Evolutionary conservation across 2,329 filamentous ascomycete species (phyloP).

Genomic region (Neocucurbitaria cava): DNA sequence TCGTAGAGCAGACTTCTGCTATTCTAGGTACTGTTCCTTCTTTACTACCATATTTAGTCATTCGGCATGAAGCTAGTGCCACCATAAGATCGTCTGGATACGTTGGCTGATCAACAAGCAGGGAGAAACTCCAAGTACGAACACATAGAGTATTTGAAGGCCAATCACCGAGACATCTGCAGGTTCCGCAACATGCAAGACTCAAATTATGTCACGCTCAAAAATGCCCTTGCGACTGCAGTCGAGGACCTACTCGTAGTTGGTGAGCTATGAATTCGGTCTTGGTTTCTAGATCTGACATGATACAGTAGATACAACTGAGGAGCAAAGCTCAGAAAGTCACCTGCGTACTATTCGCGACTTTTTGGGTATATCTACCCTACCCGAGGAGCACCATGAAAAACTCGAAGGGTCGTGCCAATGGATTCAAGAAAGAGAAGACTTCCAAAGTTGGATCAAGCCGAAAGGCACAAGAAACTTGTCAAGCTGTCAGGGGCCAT

Average conservation of each 20-base stretch:
- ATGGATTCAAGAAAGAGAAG: constrained; percentile 1
- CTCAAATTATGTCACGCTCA: neutral
- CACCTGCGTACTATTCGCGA: neutral
- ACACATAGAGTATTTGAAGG: neutral
- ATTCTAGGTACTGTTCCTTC: neutral
- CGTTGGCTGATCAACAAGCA: neutral
- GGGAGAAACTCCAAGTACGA: neutral
- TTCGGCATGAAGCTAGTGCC: too few relatives aligned
- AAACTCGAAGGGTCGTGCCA: constrained; percentile 2
- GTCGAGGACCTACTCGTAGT: neutral
- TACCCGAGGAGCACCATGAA: neutral
- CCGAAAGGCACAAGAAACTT: neutral
- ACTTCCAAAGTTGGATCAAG: neutral
- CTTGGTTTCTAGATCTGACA: neutral
- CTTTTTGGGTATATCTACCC: neutral
- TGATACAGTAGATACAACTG: neutral
- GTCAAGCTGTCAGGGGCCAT: neutral
- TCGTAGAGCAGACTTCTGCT: neutral
- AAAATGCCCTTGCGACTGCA: neutral
- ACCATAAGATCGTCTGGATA: neutral
- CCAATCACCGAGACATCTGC: neutral
- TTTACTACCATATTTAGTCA: too few relatives aligned
- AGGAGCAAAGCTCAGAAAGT: neutral
- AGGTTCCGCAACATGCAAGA: constrained; percentile 2
- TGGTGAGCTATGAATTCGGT: neutral